phyloP scores from a whole-genome alignment of 2,329 filamentous ascomycete genomes.

The Neopestalotiopsis sp. region DNA sequence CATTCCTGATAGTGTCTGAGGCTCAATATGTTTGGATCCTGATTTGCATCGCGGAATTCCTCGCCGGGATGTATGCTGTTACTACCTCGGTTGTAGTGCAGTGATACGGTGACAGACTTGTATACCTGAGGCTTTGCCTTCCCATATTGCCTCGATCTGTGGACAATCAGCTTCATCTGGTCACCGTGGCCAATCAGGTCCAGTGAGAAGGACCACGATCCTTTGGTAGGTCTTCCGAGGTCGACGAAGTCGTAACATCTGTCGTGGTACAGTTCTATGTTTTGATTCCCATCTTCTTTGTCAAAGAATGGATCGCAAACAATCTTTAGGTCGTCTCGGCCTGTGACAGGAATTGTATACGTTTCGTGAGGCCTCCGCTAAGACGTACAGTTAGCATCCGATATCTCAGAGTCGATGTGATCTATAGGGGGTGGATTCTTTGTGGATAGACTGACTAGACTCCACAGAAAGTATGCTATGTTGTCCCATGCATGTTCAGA shows the following conservation, averaged over 20 bases:
- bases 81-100: slow-evolving; percentile 19
- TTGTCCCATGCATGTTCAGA: slow-evolving; percentile 15
- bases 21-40: slow-evolving; percentile 46
- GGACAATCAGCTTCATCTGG: slow-evolving; percentile 13
- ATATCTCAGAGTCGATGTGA: background rate
- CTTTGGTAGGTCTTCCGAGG: slow-evolving; percentile 16
- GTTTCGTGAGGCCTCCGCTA: slow-evolving; percentile 7
- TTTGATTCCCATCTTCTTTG: background rate
- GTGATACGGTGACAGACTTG: background rate
- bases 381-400: background rate
- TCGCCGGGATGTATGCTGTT: slow-evolving; percentile 20
- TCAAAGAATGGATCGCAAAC: slow-evolving; percentile 23
- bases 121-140: background rate
- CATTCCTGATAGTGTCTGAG: slow-evolving; percentile 10
- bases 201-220: slow-evolving; percentile 17
- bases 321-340: slow-evolving; percentile 16
- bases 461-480: slow-evolving; percentile 16
- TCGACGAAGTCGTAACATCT: slow-evolving; percentile 20
- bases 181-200: slow-evolving; percentile 8
- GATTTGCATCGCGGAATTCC: slow-evolving; percentile 20
- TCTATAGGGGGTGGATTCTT: background rate
- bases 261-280: slow-evolving; percentile 6
- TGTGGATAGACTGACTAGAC: slow-evolving; percentile 8
- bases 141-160: background rate
- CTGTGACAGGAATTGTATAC: background rate